phyloP scores from a whole-genome alignment of 306 rosid species.

The Dryas drummondii region DNA sequence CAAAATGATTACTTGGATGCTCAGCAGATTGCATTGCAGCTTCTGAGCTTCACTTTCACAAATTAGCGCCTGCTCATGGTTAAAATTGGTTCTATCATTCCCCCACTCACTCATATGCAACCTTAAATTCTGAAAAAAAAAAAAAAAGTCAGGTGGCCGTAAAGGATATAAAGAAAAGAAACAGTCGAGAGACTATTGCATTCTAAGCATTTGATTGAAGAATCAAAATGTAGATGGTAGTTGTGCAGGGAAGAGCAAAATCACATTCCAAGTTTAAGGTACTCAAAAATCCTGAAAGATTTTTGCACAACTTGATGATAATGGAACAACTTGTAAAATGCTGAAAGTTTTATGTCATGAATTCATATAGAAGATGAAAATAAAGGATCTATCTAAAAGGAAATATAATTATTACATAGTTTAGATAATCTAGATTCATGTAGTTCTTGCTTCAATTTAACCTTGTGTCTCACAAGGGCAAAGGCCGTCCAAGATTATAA shows the following conservation, averaged over 20 bases:
- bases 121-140: slow-evolving; percentile 14
- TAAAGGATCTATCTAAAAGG: neutral
- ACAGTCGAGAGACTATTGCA: neutral
- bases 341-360: neutral
- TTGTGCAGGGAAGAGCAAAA: neutral
- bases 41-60: slow-evolving; percentile 27
- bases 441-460: neutral
- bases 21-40: slow-evolving; percentile 33
- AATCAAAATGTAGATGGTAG: neutral
- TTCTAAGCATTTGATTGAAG: neutral
- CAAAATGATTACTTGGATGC: slow-evolving; percentile 26
- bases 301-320: too few relatives aligned
- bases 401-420: neutral
- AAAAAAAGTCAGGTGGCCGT: neutral
- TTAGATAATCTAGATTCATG: neutral
- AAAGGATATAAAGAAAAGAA: neutral
- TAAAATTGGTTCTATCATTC: slow-evolving; percentile 3
- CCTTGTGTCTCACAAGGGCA: neutral
- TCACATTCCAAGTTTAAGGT: neutral
- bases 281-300: too few relatives aligned
- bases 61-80: slow-evolving; percentile 21
- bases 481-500: neutral
- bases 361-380: neutral
- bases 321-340: too few relatives aligned
- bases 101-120: neutral